A percentile compares a stretch with the other conserved stretches of the same genome.
Conservation (phyloP, 345 rosid genomes). For the Excoecaria agallocha region DNA sequence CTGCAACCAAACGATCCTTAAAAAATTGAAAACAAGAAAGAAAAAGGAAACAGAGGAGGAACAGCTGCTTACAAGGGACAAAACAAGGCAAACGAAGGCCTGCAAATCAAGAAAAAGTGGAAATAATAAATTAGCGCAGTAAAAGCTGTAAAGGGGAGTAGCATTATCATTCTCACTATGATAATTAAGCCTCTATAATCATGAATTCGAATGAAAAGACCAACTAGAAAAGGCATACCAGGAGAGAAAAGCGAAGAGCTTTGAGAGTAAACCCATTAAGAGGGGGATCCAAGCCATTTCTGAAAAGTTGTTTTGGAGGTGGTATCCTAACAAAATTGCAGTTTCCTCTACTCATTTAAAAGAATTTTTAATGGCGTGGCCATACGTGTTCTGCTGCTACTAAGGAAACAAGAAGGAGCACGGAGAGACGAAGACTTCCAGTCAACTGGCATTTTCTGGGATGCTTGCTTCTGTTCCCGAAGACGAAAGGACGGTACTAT, state of each 20-base stretch:
- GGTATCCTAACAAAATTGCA: not conserved
- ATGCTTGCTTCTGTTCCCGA: no score
- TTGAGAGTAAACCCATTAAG: not conserved
- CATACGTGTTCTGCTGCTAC: not conserved
- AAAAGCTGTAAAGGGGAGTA: not conserved
- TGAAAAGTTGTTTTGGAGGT: not conserved
- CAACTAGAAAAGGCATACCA: no score
- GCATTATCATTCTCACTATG: not conserved
- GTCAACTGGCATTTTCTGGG: not conserved
- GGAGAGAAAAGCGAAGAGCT: no score
- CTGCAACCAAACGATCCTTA: conserved; percentile 8
- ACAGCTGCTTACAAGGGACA: conserved; percentile 34
- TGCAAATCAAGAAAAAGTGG: conserved; percentile 17
- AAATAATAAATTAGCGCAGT: not conserved
- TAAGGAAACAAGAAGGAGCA: not conserved
- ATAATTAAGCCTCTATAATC: no score
- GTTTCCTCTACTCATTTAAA: not conserved
- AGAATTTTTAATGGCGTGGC: not conserved
- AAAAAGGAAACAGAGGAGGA: not conserved
- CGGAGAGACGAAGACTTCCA: not conserved
- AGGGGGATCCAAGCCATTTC: conserved; percentile 22
- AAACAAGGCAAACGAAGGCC: conserved; percentile 38
- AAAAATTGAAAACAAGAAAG: not conserved
- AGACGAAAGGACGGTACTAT: no score
- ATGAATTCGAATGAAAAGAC: no score